These are phyloP conservation scores for Marasmius oreades DNA, from an alignment of 1,284 basidiomycete genomes.

Conservation along the genomic window DNA sequence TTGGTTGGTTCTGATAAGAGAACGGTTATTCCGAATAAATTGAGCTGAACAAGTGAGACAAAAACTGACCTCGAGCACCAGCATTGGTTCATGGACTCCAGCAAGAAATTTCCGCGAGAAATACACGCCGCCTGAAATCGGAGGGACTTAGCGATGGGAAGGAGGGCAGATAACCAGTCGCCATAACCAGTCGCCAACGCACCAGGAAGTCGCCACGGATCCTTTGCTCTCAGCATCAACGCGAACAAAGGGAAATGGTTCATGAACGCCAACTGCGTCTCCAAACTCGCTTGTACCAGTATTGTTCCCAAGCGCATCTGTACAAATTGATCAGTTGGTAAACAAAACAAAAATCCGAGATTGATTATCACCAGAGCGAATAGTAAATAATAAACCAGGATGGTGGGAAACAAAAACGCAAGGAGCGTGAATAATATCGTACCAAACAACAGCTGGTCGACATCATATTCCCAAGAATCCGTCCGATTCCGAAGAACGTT, in stretches of 20 bases:
- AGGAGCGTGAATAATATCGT: constrained; percentile 93
- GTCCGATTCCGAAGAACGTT: constrained; percentile 81
- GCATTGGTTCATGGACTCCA: constrained; percentile 8
- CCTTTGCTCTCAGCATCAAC: constrained; percentile 82
- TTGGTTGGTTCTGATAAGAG: constrained; percentile 36
- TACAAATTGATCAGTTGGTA: neutral
- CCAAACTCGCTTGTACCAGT: constrained; percentile 55
- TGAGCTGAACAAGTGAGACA: constrained; percentile 9
- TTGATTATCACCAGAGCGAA: constrained; percentile 65
- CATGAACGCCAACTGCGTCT: constrained; percentile 70
- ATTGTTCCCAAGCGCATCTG: constrained; percentile 66
- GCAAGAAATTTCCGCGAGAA: constrained; percentile 16
- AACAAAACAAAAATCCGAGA: constrained; percentile 7
- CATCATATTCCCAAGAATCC: constrained; percentile 88
- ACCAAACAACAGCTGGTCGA: constrained; percentile 92
- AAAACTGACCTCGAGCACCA: constrained; percentile 26
- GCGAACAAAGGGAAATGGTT: constrained; percentile 93
- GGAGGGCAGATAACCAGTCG: too few relatives aligned
- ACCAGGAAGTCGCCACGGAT: constrained; percentile 83
- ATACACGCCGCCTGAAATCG: constrained; percentile 32
- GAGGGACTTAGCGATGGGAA: neutral
- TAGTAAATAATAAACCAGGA: constrained; percentile 80
- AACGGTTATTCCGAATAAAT: neutral
- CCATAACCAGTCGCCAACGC: constrained; percentile 12
- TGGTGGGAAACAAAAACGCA: constrained; percentile 89